Evolutionary conservation across 2,329 filamentous ascomycete species (phyloP), one percentile per base, ranked within the genome.

Genomic region (Beauveria rudraprayagi): DNA sequence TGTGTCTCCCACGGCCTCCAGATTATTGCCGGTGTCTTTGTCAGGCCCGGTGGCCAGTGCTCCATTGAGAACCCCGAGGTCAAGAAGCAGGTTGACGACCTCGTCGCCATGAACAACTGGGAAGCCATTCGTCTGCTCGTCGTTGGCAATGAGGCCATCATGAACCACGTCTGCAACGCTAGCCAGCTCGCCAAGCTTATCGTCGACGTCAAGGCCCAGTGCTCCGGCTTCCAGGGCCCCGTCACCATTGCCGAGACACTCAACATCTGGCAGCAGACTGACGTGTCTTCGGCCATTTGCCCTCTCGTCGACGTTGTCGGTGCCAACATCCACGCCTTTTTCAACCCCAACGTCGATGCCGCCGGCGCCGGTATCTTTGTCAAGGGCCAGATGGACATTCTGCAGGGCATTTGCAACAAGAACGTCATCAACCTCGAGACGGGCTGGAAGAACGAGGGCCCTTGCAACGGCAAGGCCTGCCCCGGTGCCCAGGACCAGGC

Each of bases 261-360:
- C 68, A 83, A 87, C 75, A 81, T 88, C 72, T 92, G 91, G 85
- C 78, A 91, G 76, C 78, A 86, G 72, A 67, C 78, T 57, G 80
- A 87, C 65, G 82, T 82, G 62, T 65, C 80, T 61, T 69, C 72
- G 37, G 75, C 75, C 54, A 82, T 97, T 64, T 97, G 93, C 83
- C 68, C 70, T 41, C 83, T 81, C 68, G 81, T 97, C 62, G 92
- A 96, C 71, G 79, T 95, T 64, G 83, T 91, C 43, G 90, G 88
- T 75, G 86, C 85, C 76, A 96, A 97, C 83, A 86, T 95, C 70
- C 92, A 97, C 80, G 87, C 92, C 67, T 97, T 89, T 88, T 97
- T 97, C 88, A 95, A 95, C 81, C 72, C 84, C 51, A 78, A 82
- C 62, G 82, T 87, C 65, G 71, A 76, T 26, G 83, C 92, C 63